These are phyloP conservation scores for Cyberlindnera misumaiensis DNA, from an alignment of 805 yeast genomes.

Conservation along the genomic window DNA sequence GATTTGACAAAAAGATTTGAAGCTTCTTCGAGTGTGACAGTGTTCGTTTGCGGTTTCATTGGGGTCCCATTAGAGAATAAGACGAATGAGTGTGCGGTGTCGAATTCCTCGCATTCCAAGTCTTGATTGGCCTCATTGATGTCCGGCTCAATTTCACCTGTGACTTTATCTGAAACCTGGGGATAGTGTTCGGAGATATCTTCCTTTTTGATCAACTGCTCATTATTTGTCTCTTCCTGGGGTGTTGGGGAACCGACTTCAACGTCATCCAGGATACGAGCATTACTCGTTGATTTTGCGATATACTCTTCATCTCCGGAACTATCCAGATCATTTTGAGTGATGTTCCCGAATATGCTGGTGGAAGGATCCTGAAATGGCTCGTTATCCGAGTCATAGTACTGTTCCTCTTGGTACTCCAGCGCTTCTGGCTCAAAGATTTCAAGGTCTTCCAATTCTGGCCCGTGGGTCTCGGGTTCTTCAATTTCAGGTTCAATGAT, in stretches of 20 bases:
- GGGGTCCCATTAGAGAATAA: constrained; percentile 12
- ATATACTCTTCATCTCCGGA: neutral
- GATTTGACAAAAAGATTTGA: constrained; percentile 13
- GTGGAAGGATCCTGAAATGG: constrained; percentile 19
- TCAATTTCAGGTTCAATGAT: neutral
- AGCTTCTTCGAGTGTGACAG: constrained; percentile 12
- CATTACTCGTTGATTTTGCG: neutral
- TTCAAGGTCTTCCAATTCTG: neutral
- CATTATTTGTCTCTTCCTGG: constrained; percentile 1
- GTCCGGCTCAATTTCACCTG: no score
- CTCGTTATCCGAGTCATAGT: constrained; percentile 21
- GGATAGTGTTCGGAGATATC: no score
- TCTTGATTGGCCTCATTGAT: neutral
- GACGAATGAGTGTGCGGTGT: constrained; percentile 11
- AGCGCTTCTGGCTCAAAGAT: constrained; percentile 1
- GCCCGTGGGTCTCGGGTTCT: neutral
- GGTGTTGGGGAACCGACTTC: constrained; percentile 1
- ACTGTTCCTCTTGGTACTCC: constrained; percentile 10
- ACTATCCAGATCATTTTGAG: constrained; percentile 7
- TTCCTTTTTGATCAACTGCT: constrained; percentile 1
- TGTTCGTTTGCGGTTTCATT: neutral
- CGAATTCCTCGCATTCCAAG: neutral
- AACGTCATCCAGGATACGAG: neutral
- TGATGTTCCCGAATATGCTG: constrained; percentile 20
- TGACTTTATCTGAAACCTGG: no score